Base-by-base conservation (phyloP, 352 stramenopile genomes). In the Ophiocytium majus region DNA sequence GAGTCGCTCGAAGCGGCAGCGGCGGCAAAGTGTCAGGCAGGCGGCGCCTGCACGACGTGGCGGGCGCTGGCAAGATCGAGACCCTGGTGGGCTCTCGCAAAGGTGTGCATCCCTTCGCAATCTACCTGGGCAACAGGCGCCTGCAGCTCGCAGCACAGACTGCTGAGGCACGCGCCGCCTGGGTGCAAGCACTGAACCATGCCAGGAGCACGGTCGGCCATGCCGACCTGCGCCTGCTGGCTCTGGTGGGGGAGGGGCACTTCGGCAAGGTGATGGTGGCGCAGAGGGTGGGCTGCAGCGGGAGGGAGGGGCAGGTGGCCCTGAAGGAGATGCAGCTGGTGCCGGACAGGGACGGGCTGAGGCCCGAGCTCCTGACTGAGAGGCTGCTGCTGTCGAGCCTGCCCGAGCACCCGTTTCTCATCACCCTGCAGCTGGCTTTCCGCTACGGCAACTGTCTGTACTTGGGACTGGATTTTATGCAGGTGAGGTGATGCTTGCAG, bases 381-480 rank as follows among this genome's bases (percentile, higher is more conserved):
- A 92, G 96, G 0, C 91, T 98, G 76, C 98, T 99, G 90, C 91
- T 99, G 32, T 96, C 92, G 50, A 93, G 95, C 81, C 93, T 97
- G 84, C 93, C 94, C 43, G 92, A 98, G 49, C 96, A 99, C 88
- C 97, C 97, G 0, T 99, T 99, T 90, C 97, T 99, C 57, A 96
- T 98, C 0, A 93, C 91, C 1, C 94, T 99, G 83, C 93, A 95
- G 9, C 82, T 78, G 33, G 78, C 75, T 10, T 99, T 97, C 89
- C 81, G 85, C 0, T 34, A 66, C 14, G 85, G 85, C 0, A 83
- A 86, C 50, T 88, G 74, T 71, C 37, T 88, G n/a, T 88, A 88
- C 66, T 88, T 83, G 63, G 80, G 85, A 0, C 34, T 88, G 9
- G 85, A 88, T 36, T 88, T 88, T 49, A 28, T 88, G 43, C 84